Base-by-base conservation (phyloP, 768 basidiomycete species). In the Tulasnella sp. region DNA sequence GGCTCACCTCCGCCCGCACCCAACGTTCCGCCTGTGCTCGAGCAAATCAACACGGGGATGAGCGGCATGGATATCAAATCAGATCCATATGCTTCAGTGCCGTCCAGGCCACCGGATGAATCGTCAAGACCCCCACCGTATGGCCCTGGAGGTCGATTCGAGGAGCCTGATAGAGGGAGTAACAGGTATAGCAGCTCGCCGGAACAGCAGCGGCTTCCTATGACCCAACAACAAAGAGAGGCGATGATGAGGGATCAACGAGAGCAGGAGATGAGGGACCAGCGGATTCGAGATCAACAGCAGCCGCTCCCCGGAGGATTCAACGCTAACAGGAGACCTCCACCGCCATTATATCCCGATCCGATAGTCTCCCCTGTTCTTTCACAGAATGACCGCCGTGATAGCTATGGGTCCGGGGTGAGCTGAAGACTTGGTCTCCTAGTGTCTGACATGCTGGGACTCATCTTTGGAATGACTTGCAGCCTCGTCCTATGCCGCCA, bases 221-320 rank as follows among this genome's bases (percentile, higher is more conserved):
- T 59, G 57, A 59, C 57, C 27, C 46, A 51, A 12, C 46, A 51
- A 19, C 45, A 59, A 12, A 44, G 49, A 5, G 48, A 59, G 21
- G 21, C 27, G n/a, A 17, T 49, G 7, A 24, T 27, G 10, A 49
- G 57, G 24, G 57, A 59, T 24, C 48, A 49, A 24, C 48, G 49
- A 21, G 57, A 59, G 41, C 45, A 59, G 57, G 45, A 59, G 25
- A 48, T 31, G 48, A 24, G 48, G 57, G 49, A 44, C 44, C 53
- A 43, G 58, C 61, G 50, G 11, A 24, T 34, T 15, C 60, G 58
- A 0, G 59, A 48, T 46, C 72, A 51, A 60, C 78, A 63, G 73
- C 73, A 60, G 71, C 53, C 41, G n/a, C 46, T 22, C 11, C 46
- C 19, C 5, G 46, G 21, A 21, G 19, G 27, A 11, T 29, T 29